Conservation (phyloP, 768 basidiomycete genomes). For the Hygrocybe coccinea region DNA sequence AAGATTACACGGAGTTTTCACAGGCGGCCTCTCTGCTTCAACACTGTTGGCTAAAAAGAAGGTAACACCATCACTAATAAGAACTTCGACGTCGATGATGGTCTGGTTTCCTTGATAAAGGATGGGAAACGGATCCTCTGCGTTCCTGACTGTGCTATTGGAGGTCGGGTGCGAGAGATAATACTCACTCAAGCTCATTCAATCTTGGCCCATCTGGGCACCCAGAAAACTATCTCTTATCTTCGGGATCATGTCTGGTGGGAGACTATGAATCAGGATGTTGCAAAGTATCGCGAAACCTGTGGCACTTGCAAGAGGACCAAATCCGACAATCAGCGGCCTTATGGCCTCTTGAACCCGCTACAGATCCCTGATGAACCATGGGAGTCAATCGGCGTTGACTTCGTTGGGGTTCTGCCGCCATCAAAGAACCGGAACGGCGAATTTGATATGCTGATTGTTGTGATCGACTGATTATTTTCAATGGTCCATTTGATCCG, state of each 20-base stretch:
- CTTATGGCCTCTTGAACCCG: conserved; percentile 10
- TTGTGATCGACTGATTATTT: conserved; percentile 15
- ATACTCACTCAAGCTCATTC: conserved; percentile 25
- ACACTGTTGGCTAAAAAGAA: too few species aligned
- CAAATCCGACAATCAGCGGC: conserved; percentile 15
- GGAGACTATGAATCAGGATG: conserved; percentile 23
- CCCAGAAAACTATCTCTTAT: conserved; percentile 26
- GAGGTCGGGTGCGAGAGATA: conserved; percentile 18
- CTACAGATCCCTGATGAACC: conserved; percentile 20
- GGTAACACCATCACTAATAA: too few species aligned
- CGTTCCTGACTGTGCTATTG: conserved; percentile 13
- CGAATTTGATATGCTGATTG: conserved; percentile 18
- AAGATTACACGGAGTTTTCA: too few species aligned
- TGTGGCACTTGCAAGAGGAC: conserved; percentile 10
- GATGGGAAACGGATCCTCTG: conserved; percentile 11
- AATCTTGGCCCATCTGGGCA: conserved; percentile 27
- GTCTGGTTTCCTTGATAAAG: conserved; percentile 13
- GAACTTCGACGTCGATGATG: conserved; percentile 17
- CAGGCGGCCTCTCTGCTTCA: too few species aligned
- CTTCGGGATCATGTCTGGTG: conserved; percentile 21
- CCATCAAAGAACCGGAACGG: conserved; percentile 16
- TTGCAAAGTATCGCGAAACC: conserved; percentile 24
- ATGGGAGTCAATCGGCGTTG: conserved; percentile 28
- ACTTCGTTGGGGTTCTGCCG: conserved; percentile 29
- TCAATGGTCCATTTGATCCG: conserved; percentile 14